Conservation (phyloP, 495 filamentous ascomycete species). For the Penicillium desertorum region DNA sequence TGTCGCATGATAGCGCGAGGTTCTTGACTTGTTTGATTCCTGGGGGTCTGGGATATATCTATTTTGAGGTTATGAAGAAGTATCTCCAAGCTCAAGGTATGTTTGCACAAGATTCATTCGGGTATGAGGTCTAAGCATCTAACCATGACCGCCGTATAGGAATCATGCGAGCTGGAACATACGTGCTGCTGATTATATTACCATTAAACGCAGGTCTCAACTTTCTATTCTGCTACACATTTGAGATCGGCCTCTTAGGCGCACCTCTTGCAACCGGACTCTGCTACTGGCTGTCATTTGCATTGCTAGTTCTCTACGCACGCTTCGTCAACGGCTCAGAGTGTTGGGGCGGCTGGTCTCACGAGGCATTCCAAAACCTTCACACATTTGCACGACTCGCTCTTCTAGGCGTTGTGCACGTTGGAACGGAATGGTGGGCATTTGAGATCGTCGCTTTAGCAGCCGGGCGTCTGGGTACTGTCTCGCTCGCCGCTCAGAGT, state of each 20-base stretch:
- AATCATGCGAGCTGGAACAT: constrained; percentile 86
- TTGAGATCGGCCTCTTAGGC: constrained; percentile 70
- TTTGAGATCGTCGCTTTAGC: constrained; percentile 94
- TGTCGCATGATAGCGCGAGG: constrained; percentile 70
- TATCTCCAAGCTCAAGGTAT: constrained; percentile 86
- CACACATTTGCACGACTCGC: constrained; percentile 76
- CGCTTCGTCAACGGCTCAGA: constrained; percentile 69
- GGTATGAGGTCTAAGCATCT: neutral
- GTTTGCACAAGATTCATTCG: neutral
- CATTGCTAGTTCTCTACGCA: constrained; percentile 73
- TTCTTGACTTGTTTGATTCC: constrained; percentile 80
- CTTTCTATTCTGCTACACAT: constrained; percentile 74
- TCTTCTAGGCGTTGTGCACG: constrained; percentile 76
- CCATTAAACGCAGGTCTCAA: constrained; percentile 77
- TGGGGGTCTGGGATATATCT: constrained; percentile 85
- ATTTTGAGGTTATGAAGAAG: constrained; percentile 91
- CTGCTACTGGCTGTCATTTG: constrained; percentile 84
- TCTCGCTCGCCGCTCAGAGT: constrained; percentile 80
- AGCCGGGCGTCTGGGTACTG: constrained; percentile 79
- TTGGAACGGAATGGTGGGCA: constrained; percentile 95
- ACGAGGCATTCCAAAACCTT: constrained; percentile 61
- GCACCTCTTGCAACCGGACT: constrained; percentile 82
- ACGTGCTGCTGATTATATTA: constrained; percentile 80
- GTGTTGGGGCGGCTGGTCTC: constrained; percentile 82
- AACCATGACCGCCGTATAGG: constrained; percentile 40